A percentile compares a stretch with the other conserved stretches of the same genome.
These are phyloP conservation scores for Yarrowia sp. DNA, from an alignment of 805 yeast species.

Conservation along the genomic window DNA sequence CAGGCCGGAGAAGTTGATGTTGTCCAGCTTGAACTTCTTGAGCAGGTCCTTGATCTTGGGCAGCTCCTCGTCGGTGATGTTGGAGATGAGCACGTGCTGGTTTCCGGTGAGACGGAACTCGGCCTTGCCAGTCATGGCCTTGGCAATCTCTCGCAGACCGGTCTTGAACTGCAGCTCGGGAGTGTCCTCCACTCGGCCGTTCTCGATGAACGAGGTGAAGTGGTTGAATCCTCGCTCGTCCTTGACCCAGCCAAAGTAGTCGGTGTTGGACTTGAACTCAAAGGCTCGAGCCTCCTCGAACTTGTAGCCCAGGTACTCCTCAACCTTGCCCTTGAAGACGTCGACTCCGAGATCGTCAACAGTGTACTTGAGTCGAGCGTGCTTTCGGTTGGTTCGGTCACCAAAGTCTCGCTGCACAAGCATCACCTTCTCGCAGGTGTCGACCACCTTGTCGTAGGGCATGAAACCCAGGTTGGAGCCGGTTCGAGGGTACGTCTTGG, in stretches of 20 bases:
- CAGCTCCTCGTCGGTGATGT: constrained; percentile 72
- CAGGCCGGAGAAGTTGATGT: constrained; percentile 79
- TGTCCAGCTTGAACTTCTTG: constrained; percentile 79
- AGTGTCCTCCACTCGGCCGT: constrained; percentile 95
- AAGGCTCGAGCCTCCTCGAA: constrained; percentile 75
- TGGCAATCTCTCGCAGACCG: constrained; percentile 82
- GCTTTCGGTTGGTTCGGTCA: constrained; percentile 95
- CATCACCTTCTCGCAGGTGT: constrained; percentile 90
- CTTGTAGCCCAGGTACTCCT: constrained; percentile 77
- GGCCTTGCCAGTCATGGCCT: constrained; percentile 63
- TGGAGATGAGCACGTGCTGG: constrained; percentile 84
- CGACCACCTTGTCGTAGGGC: constrained; percentile 67
- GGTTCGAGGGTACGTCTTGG: constrained; percentile 94
- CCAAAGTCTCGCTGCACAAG: constrained; percentile 93
- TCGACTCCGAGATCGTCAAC: constrained; percentile 93
- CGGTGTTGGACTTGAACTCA: constrained; percentile 85
- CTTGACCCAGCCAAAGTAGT: constrained; percentile 90
- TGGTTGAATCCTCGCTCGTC: constrained; percentile 82
- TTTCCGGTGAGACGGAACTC: constrained; percentile 95
- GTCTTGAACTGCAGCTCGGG: constrained; percentile 87
- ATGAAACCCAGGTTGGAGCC: constrained; percentile 87
- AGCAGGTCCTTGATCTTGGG: constrained; percentile 66
- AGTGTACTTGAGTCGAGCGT: constrained; percentile 96
- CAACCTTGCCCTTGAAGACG: constrained; percentile 78
- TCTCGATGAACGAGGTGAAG: constrained; percentile 92